Base-by-base conservation (phyloP, 2,329 filamentous ascomycete species). In the Penicillium sp. region DNA sequence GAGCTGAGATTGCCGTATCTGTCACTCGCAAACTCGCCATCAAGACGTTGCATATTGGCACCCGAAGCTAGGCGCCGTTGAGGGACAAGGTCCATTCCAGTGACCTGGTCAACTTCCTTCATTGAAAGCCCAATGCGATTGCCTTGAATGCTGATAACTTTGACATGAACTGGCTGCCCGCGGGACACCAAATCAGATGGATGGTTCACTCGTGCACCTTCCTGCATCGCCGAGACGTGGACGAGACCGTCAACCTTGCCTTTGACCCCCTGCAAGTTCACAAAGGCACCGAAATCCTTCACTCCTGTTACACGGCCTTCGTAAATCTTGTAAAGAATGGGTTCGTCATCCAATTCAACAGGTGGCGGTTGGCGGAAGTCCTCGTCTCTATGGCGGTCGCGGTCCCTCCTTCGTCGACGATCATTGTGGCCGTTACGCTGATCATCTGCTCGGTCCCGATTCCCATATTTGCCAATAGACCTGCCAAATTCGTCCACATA, bases 271-370 rank as follows among this genome's bases (percentile, higher is more conserved):
- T 84, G 79, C n/a, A 98, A 64, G 53, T 94, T 95, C 42, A 97
- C 89, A 65, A 98, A 98, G 0, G 83, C 89, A 8, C 93, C 93
- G 67, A 97, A 98, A 47, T 96, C 88, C 58, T 96, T 97, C 38
- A 98, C 76, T 0, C 90, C 89, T 0, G 88, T 96, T 10, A 97
- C 87, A 57, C 84, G 83, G 1, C 93, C 93, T 48, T 88, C 79
- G 58, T 98, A 98, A 2, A 96, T 71, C 62, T 98, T 98, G 73
- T 83, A 83, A 5, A 94, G 68, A 21, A 90, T 73, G 0, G 93
- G 89, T 28, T 78, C 68, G 36, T 95, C 86, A 64, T 98, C 93
- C 7, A 94, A 62, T 55, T 94, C 87, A 2, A 77, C 78, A 2
- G 79, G 78, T 0, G 86, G 85, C 0, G 81, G 79, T 37, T 78